Evolutionary conservation across 2,329 filamentous ascomycete species (phyloP).

Genomic region (Pyrenochaeta sp.): DNA sequence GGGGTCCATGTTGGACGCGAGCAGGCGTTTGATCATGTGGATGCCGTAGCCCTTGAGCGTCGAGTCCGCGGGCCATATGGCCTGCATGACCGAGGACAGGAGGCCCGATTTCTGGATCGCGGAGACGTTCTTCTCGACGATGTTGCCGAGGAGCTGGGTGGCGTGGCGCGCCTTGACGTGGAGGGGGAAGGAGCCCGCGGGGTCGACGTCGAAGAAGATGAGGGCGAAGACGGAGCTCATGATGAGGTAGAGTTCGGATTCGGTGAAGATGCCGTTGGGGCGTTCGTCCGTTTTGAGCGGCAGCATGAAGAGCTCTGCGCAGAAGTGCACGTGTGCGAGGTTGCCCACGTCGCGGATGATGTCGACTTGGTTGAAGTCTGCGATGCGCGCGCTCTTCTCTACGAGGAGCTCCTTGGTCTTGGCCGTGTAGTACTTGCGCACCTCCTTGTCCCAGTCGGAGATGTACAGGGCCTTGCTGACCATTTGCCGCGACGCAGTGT

Average conservation of each 20-base stretch:
- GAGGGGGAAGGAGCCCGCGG: conserved; percentile 60
- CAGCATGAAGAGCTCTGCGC: conserved; percentile 61
- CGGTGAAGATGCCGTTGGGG: conserved; percentile 61
- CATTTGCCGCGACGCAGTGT: conserved; percentile 38
- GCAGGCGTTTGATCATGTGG: conserved; percentile 63
- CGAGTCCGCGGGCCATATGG: conserved; percentile 49
- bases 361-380: conserved; percentile 71
- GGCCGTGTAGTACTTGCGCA: conserved; percentile 72
- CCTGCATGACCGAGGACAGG: conserved; percentile 51
- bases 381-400: conserved; percentile 71
- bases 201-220: conserved; percentile 63
- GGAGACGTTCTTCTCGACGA: conserved; percentile 59
- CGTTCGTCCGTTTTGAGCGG: conserved; percentile 62
- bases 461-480: conserved; percentile 65
- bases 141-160: conserved; percentile 58
- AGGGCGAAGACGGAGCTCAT: conserved; percentile 61
- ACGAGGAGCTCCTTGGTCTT: conserved; percentile 68
- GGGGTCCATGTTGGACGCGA: conserved; percentile 55
- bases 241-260: conserved; percentile 62
- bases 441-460: conserved; percentile 67
- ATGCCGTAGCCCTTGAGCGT: conserved; percentile 61
- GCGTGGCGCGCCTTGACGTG: conserved; percentile 57
- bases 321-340: conserved; percentile 62
- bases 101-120: conserved; percentile 53
- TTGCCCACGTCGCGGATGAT: conserved; percentile 68